Base-by-base conservation (phyloP, 2,329 filamentous ascomycete species). In the Podosphaera fusca region DNA sequence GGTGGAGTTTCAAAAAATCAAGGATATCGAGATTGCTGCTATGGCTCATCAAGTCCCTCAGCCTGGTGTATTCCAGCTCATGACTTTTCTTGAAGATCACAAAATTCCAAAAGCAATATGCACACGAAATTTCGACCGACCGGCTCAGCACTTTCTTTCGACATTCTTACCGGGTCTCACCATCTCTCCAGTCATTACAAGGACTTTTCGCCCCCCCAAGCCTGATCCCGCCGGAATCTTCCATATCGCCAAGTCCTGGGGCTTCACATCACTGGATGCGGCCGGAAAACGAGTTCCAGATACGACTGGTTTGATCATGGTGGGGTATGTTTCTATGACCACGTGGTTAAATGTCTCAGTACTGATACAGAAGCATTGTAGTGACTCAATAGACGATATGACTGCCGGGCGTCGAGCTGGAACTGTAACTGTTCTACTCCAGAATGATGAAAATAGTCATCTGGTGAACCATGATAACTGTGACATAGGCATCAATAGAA, bases 351-450 rank as follows among this genome's bases (percentile, higher is more conserved):
- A 7, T 36, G 34, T 38, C n/a, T 36, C 31, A 30, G n/a, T 38
- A 8, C 21, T 34, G 21, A 47, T 7, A 51, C 40, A 8, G 34
- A 36, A 47, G 52, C 34, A 29, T 51, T 21, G 38, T 36, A 85
- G 85, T 3, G 85, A 90, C 67, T 88, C 83, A 14, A 80, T 94
- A 57, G 92, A 96, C 68, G 92, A 98, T 67, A 94, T 96, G 80
- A 85, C 83, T 6, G 87, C 90, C 0, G 90, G 92, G 0, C 78
- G 83, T 59, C 75, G 74, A 56, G 90, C 90, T 0, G 90, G 90
- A 0, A 87, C 89, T 1, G 85, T 87, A 38, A 96, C 92, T 0
- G 88, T 96, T n/a, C 67, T 96, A 66, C 73, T 98, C 50, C 76
- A 84, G 14, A 94, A 94, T 65, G 80, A 86, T n/a, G 81, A 77